A percentile compares a stretch with the other conserved stretches of the same genome.
Conservation (phyloP, 2,329 filamentous ascomycete genomes). For the Tolypocladium capitatum region DNA sequence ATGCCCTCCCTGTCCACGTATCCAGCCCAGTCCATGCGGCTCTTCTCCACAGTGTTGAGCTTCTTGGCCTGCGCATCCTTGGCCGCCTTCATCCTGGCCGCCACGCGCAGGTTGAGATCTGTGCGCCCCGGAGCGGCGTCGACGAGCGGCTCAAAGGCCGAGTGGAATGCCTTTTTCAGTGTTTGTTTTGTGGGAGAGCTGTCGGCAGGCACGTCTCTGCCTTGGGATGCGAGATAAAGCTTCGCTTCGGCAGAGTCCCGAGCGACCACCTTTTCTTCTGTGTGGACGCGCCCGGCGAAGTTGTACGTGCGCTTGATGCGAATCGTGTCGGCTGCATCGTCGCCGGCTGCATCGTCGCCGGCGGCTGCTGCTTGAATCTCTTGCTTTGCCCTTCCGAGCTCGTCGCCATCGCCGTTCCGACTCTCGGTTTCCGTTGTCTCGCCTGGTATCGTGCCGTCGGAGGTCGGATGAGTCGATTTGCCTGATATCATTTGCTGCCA, state of each 20-base stretch:
- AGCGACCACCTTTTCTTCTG: constrained; percentile 56
- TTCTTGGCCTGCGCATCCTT: constrained; percentile 45
- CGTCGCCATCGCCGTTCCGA: not conserved
- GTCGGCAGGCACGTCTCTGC: constrained; percentile 13
- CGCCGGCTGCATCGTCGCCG: constrained; percentile 8
- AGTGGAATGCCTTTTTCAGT: constrained; percentile 45
- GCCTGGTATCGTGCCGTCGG: not conserved
- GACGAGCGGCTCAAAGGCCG: constrained; percentile 45
- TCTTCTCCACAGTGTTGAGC: constrained; percentile 59
- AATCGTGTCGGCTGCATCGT: constrained; percentile 31
- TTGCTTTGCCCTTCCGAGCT: not conserved
- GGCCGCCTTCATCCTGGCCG: constrained; percentile 32
- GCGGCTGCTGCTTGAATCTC: constrained; percentile 1
- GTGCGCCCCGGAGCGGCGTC: constrained; percentile 30
- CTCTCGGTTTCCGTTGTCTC: not conserved
- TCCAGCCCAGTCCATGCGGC: constrained; percentile 59
- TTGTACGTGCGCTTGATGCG: constrained; percentile 60
- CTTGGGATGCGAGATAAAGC: constrained; percentile 44
- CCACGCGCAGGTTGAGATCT: constrained; percentile 46
- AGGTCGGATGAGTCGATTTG: constrained; percentile 3
- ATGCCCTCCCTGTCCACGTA: constrained; percentile 60
- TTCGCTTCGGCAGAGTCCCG: constrained; percentile 53
- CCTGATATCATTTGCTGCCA: constrained; percentile 53
- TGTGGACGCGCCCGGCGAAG: constrained; percentile 60
- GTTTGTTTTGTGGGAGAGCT: constrained; percentile 25